phyloP scores from a whole-genome alignment of 345 rosid genomes.

The Populus pruinosa region DNA sequence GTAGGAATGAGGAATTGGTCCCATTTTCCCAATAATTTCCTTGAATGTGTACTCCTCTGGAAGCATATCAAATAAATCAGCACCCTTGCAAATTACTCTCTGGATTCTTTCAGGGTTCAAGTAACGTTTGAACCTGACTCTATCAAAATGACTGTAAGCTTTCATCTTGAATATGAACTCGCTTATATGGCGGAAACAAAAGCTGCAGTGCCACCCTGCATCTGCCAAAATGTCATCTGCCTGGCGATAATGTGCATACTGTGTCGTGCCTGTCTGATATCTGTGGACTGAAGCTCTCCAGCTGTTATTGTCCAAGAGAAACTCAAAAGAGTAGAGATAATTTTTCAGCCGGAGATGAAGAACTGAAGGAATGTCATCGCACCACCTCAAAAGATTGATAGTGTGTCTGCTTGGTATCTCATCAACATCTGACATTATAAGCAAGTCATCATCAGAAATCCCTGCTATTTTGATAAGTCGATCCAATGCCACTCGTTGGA shows the following conservation, averaged over 20 bases:
- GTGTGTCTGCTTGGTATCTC: constrained; percentile 90
- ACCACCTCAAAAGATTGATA: constrained; percentile 79
- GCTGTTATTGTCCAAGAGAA: constrained; percentile 63
- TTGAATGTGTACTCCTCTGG: constrained; percentile 76
- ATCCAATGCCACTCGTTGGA: constrained; percentile 73
- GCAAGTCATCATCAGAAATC: constrained; percentile 69
- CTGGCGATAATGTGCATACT: constrained; percentile 70
- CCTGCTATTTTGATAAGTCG: constrained; percentile 68
- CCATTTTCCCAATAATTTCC: constrained; percentile 70
- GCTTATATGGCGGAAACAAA: constrained; percentile 52
- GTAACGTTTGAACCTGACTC: constrained; percentile 59
- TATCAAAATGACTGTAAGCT: constrained; percentile 70
- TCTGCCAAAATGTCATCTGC: constrained; percentile 60
- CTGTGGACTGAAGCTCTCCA: constrained; percentile 90
- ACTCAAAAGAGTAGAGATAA: constrained; percentile 82
- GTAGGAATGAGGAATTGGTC: constrained; percentile 69
- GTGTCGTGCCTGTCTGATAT: constrained; percentile 54
- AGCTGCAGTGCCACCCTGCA: constrained; percentile 85
- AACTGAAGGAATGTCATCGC: constrained; percentile 63
- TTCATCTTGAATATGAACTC: constrained; percentile 76
- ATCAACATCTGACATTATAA: constrained; percentile 88
- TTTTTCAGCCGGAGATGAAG: constrained; percentile 76
- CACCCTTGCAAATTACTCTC: constrained; percentile 60
- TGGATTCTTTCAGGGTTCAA: constrained; percentile 64
- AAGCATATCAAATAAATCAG: constrained; percentile 69